phyloP scores from a whole-genome alignment of 2,329 filamentous ascomycete species.

The Neonectria hederae region DNA sequence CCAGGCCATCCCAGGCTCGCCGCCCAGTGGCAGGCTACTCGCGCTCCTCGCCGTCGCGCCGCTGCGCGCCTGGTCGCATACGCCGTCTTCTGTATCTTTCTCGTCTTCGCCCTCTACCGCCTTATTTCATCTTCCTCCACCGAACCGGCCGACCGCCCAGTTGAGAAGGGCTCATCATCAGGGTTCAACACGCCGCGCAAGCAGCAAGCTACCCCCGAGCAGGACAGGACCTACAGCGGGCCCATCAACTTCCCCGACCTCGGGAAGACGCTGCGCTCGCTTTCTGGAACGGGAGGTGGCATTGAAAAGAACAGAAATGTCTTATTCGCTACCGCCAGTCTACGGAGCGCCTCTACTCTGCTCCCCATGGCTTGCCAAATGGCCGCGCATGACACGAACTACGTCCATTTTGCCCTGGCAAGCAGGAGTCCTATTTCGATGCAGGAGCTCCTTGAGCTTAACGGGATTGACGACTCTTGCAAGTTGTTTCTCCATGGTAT shows the following conservation, averaged over 20 bases:
- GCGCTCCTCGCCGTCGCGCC: constrained; percentile 60
- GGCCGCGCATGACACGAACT: constrained; percentile 72
- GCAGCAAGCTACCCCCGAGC: constrained; percentile 13
- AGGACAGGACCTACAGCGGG: constrained; percentile 69
- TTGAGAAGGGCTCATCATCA: neutral
- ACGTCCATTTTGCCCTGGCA: constrained; percentile 85
- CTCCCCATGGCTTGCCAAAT: constrained; percentile 90
- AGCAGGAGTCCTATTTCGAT: constrained; percentile 76
- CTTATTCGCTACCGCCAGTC: constrained; percentile 79
- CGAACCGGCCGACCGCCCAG: constrained; percentile 14
- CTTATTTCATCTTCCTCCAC: constrained; percentile 56
- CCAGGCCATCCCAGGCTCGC: constrained; percentile 41
- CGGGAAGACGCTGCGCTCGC: constrained; percentile 68
- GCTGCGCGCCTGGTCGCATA: constrained; percentile 62
- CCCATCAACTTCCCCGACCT: constrained; percentile 75
- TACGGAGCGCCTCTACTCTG: constrained; percentile 76
- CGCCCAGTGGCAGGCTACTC: constrained; percentile 52
- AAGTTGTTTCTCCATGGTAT: constrained; percentile 68
- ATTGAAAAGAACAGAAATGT: constrained; percentile 72
- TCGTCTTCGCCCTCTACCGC: constrained; percentile 61
- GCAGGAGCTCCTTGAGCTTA: constrained; percentile 76
- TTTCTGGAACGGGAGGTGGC: constrained; percentile 62
- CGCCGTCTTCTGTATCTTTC: constrained; percentile 56
- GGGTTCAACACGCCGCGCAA: constrained; percentile 18
- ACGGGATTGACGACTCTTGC: constrained; percentile 79